A percentile compares a stretch with the other conserved stretches of the same genome.
Evolutionary conservation across 345 rosid genomes (phyloP).

Genomic region (Populus ilicifolia): DNA sequence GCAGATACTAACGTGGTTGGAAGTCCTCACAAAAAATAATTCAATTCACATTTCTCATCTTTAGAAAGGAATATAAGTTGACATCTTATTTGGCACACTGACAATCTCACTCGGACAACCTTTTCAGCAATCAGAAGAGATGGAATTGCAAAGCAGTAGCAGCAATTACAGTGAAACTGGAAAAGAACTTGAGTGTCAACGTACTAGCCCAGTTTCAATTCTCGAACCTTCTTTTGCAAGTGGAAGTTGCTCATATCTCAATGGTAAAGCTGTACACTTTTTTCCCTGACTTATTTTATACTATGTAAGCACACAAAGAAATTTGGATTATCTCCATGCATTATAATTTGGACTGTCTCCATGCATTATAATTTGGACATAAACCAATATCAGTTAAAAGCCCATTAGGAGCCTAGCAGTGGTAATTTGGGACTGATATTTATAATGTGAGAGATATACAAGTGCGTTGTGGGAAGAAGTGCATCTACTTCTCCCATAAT

Average conservation of each 20-base stretch:
- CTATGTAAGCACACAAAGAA: background rate
- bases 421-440: background rate
- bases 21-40: background rate
- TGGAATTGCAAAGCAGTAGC: constrained; percentile 34
- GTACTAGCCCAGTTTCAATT: constrained; percentile 32
- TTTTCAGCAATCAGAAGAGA: constrained; percentile 32
- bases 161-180: constrained; percentile 40
- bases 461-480: background rate
- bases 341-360: background rate
- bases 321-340: background rate
- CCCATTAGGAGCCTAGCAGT: background rate
- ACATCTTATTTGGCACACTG: background rate
- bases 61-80: background rate
- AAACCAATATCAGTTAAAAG: background rate
- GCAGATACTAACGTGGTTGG: background rate
- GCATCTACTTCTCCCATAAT: background rate
- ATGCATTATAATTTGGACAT: background rate
- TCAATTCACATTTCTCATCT: background rate
- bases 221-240: constrained; percentile 41
- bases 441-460: too few relatives aligned
- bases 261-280: constrained; percentile 1
- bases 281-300: background rate
- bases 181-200: constrained; percentile 34
- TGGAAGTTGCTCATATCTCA: constrained; percentile 35
- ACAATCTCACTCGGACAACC: constrained; percentile 5